phyloP scores from a whole-genome alignment of 2,329 filamentous ascomycete genomes.

The Fusarium coicis region DNA sequence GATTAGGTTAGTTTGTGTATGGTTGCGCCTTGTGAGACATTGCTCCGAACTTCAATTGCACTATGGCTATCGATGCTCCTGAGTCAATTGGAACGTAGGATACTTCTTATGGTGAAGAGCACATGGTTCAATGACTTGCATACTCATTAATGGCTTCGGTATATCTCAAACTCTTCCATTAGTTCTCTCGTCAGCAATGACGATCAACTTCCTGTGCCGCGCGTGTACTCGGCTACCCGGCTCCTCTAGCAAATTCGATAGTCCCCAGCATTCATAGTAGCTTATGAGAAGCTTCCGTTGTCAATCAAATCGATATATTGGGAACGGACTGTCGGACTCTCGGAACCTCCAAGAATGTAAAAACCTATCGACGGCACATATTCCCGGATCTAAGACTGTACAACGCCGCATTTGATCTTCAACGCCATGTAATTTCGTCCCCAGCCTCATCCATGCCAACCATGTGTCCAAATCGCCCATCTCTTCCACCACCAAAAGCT shows the following conservation, averaged over 20 bases:
- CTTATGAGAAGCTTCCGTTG: not conserved
- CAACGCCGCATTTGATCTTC: not conserved
- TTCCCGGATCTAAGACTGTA: not conserved
- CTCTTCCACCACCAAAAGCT: not conserved
- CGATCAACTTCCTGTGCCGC: not conserved
- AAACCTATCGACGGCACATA: not conserved
- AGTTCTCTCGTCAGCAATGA: not conserved
- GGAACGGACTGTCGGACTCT: not conserved
- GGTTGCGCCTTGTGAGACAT: not conserved
- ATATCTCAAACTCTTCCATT: not conserved
- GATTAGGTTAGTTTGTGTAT: not conserved
- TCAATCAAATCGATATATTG: not conserved
- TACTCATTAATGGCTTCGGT: not conserved
- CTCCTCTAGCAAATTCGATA: not conserved
- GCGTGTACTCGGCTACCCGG: not conserved
- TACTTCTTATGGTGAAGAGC: too few relatives aligned
- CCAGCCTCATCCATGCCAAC: slow-evolving; percentile 15
- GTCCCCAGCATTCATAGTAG: fast-evolving
- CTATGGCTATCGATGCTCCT: too few relatives aligned
- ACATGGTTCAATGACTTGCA: not conserved
- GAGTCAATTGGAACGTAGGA: too few relatives aligned
- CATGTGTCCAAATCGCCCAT: slow-evolving; percentile 5
- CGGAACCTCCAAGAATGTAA: not conserved
- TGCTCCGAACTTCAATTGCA: not conserved
- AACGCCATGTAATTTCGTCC: slow-evolving; percentile 12